Conservation (phyloP, 2,329 filamentous ascomycete genomes). For the Phoma herbarum region DNA sequence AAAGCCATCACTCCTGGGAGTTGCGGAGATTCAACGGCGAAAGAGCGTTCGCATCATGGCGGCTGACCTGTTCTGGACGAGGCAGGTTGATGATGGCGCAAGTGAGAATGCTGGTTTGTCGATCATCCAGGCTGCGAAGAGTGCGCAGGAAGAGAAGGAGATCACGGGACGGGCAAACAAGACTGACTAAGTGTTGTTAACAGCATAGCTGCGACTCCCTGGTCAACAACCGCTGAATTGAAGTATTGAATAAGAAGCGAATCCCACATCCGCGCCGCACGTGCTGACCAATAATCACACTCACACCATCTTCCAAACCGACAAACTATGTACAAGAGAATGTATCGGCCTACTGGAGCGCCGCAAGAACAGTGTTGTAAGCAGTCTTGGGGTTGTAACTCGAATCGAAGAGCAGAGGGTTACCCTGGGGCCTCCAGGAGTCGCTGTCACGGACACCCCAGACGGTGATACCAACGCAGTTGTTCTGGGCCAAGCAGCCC, state of each 20-base stretch:
- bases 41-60: constrained; percentile 45
- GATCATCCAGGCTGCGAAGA: constrained; percentile 40
- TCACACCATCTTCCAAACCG: neutral
- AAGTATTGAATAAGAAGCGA: neutral
- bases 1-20: constrained; percentile 29
- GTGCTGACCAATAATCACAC: neutral
- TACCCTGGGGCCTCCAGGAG: constrained; percentile 55
- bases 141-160: constrained; percentile 27
- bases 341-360: constrained; percentile 27
- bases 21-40: constrained; percentile 39
- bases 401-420: constrained; percentile 57
- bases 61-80: constrained; percentile 44
- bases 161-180: constrained; percentile 24
- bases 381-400: constrained; percentile 56
- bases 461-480: constrained; percentile 74
- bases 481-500: constrained; percentile 67
- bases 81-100: constrained; percentile 39
- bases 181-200: constrained; percentile 13
- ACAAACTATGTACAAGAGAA: neutral
- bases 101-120: constrained; percentile 33
- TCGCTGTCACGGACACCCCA: constrained; percentile 63
- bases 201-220: neutral
- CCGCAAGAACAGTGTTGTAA: constrained; percentile 46
- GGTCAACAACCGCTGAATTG: neutral
- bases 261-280: neutral